Percentiles rank a stretch among this genome's conserved stretches.
Evolutionary conservation across 306 rosid genomes (phyloP).

Genomic region (Quercus rubra): DNA sequence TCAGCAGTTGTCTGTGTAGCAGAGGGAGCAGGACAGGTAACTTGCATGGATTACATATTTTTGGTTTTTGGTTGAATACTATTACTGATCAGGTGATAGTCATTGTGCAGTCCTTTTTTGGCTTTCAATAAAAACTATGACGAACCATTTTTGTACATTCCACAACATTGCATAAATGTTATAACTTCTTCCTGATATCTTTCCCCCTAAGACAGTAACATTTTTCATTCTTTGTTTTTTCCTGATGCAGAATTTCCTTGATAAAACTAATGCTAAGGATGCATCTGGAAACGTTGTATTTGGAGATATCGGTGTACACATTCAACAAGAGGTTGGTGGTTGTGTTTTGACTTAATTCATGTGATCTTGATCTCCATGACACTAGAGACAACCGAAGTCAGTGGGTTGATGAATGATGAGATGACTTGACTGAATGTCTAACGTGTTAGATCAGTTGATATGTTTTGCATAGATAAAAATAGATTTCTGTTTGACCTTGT

Average conservation of each 20-base stretch:
- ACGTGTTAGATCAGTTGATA: not conserved
- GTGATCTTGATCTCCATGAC: not conserved
- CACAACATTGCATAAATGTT: not conserved
- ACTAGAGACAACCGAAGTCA: not conserved
- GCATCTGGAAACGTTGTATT: slow-evolving; percentile 86
- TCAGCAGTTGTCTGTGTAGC: slow-evolving; percentile 93
- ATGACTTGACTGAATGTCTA: not conserved
- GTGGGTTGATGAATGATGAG: not conserved
- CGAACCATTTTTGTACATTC: not conserved
- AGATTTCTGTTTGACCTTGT: not conserved
- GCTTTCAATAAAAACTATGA: not conserved
- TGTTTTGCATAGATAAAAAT: not conserved
- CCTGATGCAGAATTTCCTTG: slow-evolving; percentile 66
- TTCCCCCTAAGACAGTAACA: not conserved
- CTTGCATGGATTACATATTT: slow-evolving; percentile 6
- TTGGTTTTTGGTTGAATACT: not conserved
- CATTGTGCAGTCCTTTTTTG: not conserved
- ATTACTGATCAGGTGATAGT: not conserved
- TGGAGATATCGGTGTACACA: slow-evolving; percentile 85
- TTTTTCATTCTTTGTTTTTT: slow-evolving; percentile 13
- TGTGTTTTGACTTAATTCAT: slow-evolving; percentile 9
- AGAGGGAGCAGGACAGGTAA: slow-evolving; percentile 99
- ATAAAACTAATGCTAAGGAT: slow-evolving; percentile 89
- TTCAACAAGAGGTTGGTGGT: slow-evolving; percentile 92
- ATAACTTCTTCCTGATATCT: not conserved